A percentile compares a stretch with the other conserved stretches of the same genome.
Evolutionary conservation across 192 early-diverging fungal species (phyloP).

Genomic region (Umbelopsis isabellina): DNA sequence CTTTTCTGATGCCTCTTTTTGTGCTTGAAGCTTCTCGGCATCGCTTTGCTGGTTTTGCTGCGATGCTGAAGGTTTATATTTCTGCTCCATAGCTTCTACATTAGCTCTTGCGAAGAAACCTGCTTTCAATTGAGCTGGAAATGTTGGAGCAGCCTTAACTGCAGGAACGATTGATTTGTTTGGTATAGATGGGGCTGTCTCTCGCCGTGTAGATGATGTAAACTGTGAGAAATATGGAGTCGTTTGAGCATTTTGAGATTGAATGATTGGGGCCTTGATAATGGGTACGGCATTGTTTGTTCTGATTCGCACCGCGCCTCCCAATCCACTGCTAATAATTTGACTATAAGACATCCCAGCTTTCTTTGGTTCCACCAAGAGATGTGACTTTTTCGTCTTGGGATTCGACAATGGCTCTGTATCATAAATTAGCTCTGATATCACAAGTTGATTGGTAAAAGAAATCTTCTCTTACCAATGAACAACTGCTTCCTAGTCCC

Average conservation of each 20-base stretch:
- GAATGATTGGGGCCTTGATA: neutral
- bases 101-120: constrained; percentile 3
- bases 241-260: neutral
- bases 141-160: neutral
- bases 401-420: constrained; percentile 37
- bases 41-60: neutral
- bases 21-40: neutral
- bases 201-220: neutral
- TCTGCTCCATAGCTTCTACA: neutral
- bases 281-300: neutral
- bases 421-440: neutral
- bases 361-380: constrained; percentile 35
- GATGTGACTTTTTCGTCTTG: constrained; percentile 1
- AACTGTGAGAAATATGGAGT: neutral
- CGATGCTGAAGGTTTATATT: neutral
- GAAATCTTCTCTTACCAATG: constrained; percentile 14
- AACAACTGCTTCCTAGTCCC: constrained; percentile 15
- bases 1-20: constrained; percentile 10
- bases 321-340: constrained; percentile 21
- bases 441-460: neutral
- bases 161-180: too few relatives aligned
- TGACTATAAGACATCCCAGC: neutral
- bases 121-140: neutral
- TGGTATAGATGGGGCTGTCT: neutral
- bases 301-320: neutral